These are phyloP conservation scores for Trichodelitschia bisporula DNA, from an alignment of 495 filamentous ascomycete genomes.

Conservation along the genomic window DNA sequence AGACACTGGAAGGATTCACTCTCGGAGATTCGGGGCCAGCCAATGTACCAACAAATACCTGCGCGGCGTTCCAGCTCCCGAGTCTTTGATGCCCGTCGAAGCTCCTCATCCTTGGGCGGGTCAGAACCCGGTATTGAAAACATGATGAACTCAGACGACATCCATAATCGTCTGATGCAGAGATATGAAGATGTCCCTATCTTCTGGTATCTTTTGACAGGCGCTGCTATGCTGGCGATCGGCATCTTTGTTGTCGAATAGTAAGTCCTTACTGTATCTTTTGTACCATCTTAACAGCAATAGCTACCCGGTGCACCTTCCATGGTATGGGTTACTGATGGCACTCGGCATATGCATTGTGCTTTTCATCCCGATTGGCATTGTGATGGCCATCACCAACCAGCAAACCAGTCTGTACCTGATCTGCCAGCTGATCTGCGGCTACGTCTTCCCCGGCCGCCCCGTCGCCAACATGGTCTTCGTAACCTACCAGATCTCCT, in stretches of 20 bases:
- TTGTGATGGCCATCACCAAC: conserved; percentile 71
- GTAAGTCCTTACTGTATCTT: conserved; percentile 16
- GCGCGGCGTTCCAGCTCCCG: background rate
- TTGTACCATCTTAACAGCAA: conserved; percentile 4
- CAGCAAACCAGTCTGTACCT: conserved; percentile 60
- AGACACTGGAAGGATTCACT: conserved; percentile 24
- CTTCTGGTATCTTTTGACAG: conserved; percentile 50
- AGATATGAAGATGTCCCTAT: conserved; percentile 51
- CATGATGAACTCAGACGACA: conserved; percentile 40
- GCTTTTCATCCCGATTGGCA: conserved; percentile 57
- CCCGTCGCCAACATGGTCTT: conserved; percentile 81
- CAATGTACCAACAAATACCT: conserved; percentile 10
- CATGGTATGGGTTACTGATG: conserved; percentile 55
- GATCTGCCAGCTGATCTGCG: conserved; percentile 62
- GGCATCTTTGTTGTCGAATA: conserved; percentile 70
- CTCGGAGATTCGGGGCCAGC: conserved; percentile 6
- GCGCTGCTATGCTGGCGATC: conserved; percentile 41
- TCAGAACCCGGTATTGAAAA: conserved; percentile 22
- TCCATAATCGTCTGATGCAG: conserved; percentile 56
- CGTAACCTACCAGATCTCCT: conserved; percentile 63
- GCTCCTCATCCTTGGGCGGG: background rate
- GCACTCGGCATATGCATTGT: conserved; percentile 47
- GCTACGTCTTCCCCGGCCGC: conserved; percentile 51
- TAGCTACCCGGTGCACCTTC: conserved; percentile 48
- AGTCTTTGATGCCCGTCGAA: background rate